Evolutionary conservation across 2,329 filamentous ascomycete species (phyloP), one percentile per base, ranked within the genome.

Genomic region (Zarea fungicola): DNA sequence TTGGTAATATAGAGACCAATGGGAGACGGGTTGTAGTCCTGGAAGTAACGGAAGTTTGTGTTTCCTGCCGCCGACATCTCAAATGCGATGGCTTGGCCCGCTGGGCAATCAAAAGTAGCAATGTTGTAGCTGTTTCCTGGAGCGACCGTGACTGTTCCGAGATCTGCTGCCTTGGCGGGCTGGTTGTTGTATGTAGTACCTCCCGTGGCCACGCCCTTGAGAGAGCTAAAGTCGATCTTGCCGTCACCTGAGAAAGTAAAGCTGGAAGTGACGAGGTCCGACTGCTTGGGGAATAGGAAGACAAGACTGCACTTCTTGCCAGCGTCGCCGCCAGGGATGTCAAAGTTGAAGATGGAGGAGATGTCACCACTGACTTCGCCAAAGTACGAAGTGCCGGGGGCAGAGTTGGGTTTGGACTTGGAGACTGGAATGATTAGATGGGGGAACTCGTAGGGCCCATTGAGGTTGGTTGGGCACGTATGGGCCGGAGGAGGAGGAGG

Each of bases 291-390:
- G 65, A 86, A 78, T 37, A 85, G 69, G 75, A 87, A 87, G 49
- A 82, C 68, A 8, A 87, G 68, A 48, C 73, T 76, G 68, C 84
- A 88, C 6, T 67, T 78, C 65, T 80, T 78, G 56, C 77, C 79
- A 8, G 68, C 56, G 56, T 80, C 73, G 5, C 66, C 64, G 4
- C 64, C 53, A 1, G 77, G 78, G 36, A 87, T 77, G 59, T 85
- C 81, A 65, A 87, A 87, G 69, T 85, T 85, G 75, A 84, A 87
- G 59, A 86, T 76, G 11, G 77, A 76, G 9, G 76, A 77, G 42
- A 77, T 63, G 48, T 67, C 71, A 16, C 70, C 64, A 11, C 75
- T 77, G 31, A 84, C 69, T 10, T 74, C 72, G 46, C 80, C 82
- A 54, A 77, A 75, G 65, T 70, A 76, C 1, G 71, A 73, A 2